A percentile compares a stretch with the other conserved stretches of the same genome.
Evolutionary conservation across 2,329 filamentous ascomycete species (phyloP).

Genomic region (Coniochaeta sp.): DNA sequence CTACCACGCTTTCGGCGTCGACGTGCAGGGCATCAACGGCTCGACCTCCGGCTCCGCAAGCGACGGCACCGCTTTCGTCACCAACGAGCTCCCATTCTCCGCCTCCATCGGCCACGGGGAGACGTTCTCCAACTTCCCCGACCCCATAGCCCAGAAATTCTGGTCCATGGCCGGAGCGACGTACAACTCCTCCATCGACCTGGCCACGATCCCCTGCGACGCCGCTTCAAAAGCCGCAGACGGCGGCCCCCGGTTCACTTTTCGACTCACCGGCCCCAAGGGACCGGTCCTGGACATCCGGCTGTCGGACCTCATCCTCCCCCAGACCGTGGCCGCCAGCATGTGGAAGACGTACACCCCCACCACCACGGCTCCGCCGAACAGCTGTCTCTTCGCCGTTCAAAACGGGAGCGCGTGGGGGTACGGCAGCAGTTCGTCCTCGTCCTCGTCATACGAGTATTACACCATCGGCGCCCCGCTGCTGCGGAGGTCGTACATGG

Average conservation of each 20-base stretch:
- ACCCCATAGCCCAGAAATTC: slow-evolving; percentile 15
- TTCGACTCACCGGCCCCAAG: slow-evolving; percentile 18
- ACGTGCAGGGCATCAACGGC: slow-evolving; percentile 11
- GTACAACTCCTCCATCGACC: slow-evolving; percentile 7
- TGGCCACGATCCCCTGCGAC: slow-evolving; percentile 18
- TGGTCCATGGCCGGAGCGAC: slow-evolving; percentile 20
- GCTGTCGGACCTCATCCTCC: slow-evolving; percentile 22
- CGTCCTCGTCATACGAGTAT: background rate
- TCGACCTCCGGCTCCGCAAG: slow-evolving; percentile 5
- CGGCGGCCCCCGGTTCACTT: slow-evolving; percentile 9
- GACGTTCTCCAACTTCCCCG: slow-evolving; percentile 18
- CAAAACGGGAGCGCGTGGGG: slow-evolving; percentile 13
- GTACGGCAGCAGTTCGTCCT: background rate
- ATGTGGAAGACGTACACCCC: background rate
- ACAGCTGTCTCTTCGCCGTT: slow-evolving; percentile 22
- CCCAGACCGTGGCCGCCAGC: slow-evolving; percentile 1
- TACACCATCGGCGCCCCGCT: slow-evolving; percentile 18
- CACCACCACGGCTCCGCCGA: background rate
- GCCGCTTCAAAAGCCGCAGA: slow-evolving; percentile 12
- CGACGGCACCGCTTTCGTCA: slow-evolving; percentile 5
- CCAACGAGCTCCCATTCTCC: slow-evolving; percentile 13
- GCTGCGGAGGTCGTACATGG: slow-evolving; percentile 23
- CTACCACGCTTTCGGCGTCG: slow-evolving; percentile 7
- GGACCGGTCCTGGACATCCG: slow-evolving; percentile 19
- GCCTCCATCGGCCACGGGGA: slow-evolving; percentile 15